phyloP scores from a whole-genome alignment of 2,329 filamentous ascomycete species.

The Alternaria brassicicola region DNA sequence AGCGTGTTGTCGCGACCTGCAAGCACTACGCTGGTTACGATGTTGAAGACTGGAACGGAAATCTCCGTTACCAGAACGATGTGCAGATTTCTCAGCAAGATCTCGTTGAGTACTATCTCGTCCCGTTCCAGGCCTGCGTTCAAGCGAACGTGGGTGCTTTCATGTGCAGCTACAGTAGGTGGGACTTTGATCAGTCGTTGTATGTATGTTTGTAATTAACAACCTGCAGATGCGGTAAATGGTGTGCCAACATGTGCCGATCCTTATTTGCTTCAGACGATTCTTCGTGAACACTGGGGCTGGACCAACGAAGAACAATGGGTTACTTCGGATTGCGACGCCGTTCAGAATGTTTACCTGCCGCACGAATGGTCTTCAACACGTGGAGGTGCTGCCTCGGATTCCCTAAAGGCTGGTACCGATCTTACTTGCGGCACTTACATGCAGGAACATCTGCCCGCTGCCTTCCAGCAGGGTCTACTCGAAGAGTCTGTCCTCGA shows the following conservation, averaged over 20 bases:
- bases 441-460: conserved; percentile 30
- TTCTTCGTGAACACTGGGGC: conserved; percentile 69
- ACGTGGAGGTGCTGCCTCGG: conserved; percentile 35
- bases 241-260: conserved; percentile 69
- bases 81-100: conserved; percentile 66
- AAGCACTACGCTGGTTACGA: conserved; percentile 50
- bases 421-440: conserved; percentile 33
- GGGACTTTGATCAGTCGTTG: no score
- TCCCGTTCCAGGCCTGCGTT: conserved; percentile 63
- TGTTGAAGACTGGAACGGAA: conserved; percentile 42
- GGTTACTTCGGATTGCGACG: conserved; percentile 69
- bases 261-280: conserved; percentile 65
- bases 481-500: conserved; percentile 56
- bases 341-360: conserved; percentile 64
- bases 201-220: conserved; percentile 32
- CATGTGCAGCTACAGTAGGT: conserved; percentile 61
- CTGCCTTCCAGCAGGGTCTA: conserved; percentile 23
- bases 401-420: conserved; percentile 36
- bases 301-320: conserved; percentile 67
- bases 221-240: conserved; percentile 62
- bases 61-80: conserved; percentile 57
- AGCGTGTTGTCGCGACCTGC: conserved; percentile 38
- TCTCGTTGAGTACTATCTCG: conserved; percentile 70
- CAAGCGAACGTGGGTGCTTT: conserved; percentile 55
- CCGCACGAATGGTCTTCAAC: conserved; percentile 51